Base-by-base conservation (phyloP, 1,139 yeast species). In the Saccharomycopsis hybrid region DNA sequence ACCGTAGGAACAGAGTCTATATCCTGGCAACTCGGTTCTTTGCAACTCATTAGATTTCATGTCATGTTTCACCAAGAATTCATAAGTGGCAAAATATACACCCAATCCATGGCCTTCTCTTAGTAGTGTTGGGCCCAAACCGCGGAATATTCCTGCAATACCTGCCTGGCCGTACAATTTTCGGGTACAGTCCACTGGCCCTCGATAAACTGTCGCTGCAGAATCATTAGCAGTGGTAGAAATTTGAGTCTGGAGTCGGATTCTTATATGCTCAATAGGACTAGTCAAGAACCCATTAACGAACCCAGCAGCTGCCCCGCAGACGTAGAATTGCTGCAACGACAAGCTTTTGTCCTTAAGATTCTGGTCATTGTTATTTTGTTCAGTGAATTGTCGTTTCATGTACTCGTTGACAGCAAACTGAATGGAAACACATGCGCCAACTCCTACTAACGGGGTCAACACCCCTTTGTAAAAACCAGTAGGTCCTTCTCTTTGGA, bases 201-300 rank as follows among this genome's bases (percentile, higher is more conserved):
- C 97, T 52, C 71, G 68, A 60, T 80, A 86, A 43, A 70, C 67
- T 11, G 71, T 66, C 9, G 62, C 62, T 5, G 44, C 48, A 18
- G 18, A 18, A 18, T 18, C 18, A 18, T 18, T 18, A 18, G 18
- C 18, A 4, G 35, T 44, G 3, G 67, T 65, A 9, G 63, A 61
- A 3, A 85, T 78, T 65, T 88, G 96, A 3, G 95, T 85, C 66
- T 89, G 97, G 57, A 89, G 73, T 59, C 96, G 73, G 57, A 89
- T 88, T 73, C 97, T 85, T 55, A 90, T 78, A 63, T 88, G 97
- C 64, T 90, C 97, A 56, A 90, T 90, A 3, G 97, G 97, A 29
- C 90, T 74, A 0, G 96, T 96, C 58, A 90, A 67, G 53, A 88
- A 78, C 1, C 95, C 87, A 68, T 87, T 89, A 44, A 95, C 90